A percentile compares a stretch with the other conserved stretches of the same genome.
phyloP scores from a whole-genome alignment of 2,329 filamentous ascomycete species.

The Pseudogymnoascus sp. region DNA sequence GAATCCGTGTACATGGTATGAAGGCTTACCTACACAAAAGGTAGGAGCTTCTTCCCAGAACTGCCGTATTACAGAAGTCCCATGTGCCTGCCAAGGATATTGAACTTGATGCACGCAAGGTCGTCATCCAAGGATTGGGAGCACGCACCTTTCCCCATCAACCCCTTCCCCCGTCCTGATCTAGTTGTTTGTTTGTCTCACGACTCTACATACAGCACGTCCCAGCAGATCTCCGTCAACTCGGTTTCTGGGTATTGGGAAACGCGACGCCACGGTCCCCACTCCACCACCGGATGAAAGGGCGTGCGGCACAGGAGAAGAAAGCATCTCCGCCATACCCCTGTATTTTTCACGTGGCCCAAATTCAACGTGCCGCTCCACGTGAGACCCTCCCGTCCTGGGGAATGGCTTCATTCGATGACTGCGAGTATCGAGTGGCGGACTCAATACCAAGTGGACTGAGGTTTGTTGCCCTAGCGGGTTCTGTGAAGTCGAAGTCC shows the following conservation, averaged over 20 bases:
- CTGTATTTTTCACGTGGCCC: background rate
- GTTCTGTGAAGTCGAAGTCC: background rate
- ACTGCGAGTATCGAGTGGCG: background rate
- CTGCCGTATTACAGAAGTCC: background rate
- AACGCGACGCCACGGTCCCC: background rate
- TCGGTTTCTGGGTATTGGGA: conserved; percentile 1
- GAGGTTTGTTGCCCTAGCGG: background rate
- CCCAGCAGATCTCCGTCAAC: background rate
- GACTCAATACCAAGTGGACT: background rate
- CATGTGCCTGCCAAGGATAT: background rate
- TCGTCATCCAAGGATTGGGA: background rate
- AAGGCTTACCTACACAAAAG: background rate
- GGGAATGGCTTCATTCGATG: background rate
- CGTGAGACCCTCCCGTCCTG: background rate
- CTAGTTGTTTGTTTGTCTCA: background rate
- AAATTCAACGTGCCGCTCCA: background rate
- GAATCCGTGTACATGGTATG: background rate
- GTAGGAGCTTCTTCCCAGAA: background rate
- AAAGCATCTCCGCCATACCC: background rate
- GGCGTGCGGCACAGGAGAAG: background rate
- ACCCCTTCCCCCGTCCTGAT: background rate
- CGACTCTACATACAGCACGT: background rate
- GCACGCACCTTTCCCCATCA: background rate
- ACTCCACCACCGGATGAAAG: background rate
- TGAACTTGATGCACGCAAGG: background rate